Conservation (phyloP, 2,329 filamentous ascomycete species). For the Claviceps purpurea region DNA sequence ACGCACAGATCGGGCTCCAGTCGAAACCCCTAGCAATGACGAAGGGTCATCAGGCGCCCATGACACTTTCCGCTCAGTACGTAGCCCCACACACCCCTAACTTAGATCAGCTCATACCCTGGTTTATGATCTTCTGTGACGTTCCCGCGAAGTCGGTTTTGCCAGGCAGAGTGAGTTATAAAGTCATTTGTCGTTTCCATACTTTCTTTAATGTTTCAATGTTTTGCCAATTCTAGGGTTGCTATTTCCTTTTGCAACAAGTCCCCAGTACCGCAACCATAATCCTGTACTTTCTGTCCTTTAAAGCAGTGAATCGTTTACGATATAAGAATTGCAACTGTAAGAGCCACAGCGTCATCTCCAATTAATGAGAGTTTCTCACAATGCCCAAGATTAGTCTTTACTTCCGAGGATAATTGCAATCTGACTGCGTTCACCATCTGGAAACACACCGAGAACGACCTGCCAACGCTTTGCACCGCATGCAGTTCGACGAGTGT, state of each 20-base stretch:
- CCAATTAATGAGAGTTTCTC: neutral
- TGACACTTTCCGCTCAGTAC: conserved; percentile 1
- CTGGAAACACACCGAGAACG: too few relatives aligned
- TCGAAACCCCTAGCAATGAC: neutral
- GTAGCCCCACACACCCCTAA: conserved; percentile 1
- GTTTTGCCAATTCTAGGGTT: too few relatives aligned
- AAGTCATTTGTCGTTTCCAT: conserved; percentile 2
- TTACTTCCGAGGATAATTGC: too few relatives aligned
- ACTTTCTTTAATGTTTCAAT: neutral
- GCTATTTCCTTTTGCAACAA: too few relatives aligned
- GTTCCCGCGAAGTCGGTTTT: conserved; percentile 6
- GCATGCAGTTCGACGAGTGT: too few relatives aligned
- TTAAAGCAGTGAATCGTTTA: neutral
- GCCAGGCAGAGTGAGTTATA: conserved; percentile 5
- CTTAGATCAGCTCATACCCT: conserved; percentile 4
- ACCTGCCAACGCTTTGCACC: too few relatives aligned
- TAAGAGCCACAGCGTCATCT: neutral
- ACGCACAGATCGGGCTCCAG: neutral
- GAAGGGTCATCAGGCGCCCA: neutral
- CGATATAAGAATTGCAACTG: too few relatives aligned
- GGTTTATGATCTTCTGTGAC: conserved; percentile 6
- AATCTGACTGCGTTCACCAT: too few relatives aligned
- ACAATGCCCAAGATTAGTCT: neutral
- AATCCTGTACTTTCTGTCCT: neutral
- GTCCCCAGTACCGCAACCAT: neutral